Evolutionary conservation across 805 yeast species (phyloP).

Genomic region (Metschnikowia arizonensis): DNA sequence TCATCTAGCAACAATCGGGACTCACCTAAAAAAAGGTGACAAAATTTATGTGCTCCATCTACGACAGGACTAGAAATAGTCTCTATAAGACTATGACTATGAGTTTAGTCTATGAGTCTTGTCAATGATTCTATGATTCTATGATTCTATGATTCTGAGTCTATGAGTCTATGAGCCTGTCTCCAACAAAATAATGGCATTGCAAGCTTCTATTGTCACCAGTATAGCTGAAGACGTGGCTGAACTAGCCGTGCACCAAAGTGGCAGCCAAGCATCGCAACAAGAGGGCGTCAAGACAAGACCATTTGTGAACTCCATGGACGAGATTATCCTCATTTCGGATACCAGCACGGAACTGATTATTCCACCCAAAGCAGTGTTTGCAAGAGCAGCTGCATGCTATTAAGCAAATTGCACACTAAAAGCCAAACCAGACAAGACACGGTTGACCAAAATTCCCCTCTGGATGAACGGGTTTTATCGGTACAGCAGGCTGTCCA

Average conservation of each 20-base stretch:
- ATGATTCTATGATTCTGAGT: too few relatives aligned
- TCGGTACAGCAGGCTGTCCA: slow-evolving; percentile 78
- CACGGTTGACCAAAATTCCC: slow-evolving; percentile 80
- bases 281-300: slow-evolving; percentile 58
- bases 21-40: too few relatives aligned
- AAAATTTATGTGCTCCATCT: too few relatives aligned
- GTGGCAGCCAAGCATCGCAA: slow-evolving; percentile 66
- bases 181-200: slow-evolving; percentile 67
- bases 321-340: slow-evolving; percentile 62
- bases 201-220: slow-evolving; percentile 54
- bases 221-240: slow-evolving; percentile 56
- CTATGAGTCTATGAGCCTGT: too few relatives aligned
- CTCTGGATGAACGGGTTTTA: slow-evolving; percentile 90
- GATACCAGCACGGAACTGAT: slow-evolving; percentile 75
- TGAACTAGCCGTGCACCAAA: slow-evolving; percentile 63
- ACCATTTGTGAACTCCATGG: slow-evolving; percentile 65
- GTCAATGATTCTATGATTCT: too few relatives aligned
- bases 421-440: slow-evolving; percentile 57
- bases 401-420: slow-evolving; percentile 13
- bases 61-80: too few relatives aligned
- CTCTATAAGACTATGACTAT: too few relatives aligned
- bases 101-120: too few relatives aligned
- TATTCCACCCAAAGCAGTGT: slow-evolving; percentile 72
- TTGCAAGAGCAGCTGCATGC: slow-evolving; percentile 13
- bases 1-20: too few relatives aligned